Percentiles rank a stretch among this genome's conserved stretches.
Conservation (phyloP, 2,329 filamentous ascomycete genomes). For the Pseudocercospora fijiensis region DNA sequence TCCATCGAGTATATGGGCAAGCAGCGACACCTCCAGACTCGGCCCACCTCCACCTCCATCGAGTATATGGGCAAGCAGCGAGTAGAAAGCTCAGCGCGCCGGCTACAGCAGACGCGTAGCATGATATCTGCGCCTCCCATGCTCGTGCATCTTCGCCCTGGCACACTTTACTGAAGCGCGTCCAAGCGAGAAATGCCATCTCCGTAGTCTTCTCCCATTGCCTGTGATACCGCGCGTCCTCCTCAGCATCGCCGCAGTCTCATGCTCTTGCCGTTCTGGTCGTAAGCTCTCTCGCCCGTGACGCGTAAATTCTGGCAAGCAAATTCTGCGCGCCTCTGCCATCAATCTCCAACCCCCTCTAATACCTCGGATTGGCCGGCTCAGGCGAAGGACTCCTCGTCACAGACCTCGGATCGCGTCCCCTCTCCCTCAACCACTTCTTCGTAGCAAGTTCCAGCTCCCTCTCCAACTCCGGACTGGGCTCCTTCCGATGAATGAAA, state of each 20-base stretch:
- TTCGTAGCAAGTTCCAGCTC: slow-evolving; percentile 87
- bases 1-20: too few relatives aligned
- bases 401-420: slow-evolving; percentile 78
- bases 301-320: neutral
- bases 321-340: neutral
- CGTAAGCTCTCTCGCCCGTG: neutral
- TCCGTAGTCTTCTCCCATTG: neutral
- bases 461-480: slow-evolving; percentile 79
- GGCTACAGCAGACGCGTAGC: neutral
- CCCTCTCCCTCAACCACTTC: slow-evolving; percentile 89
- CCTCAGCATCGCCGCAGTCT: neutral
- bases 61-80: too few relatives aligned
- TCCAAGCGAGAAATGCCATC: neutral
- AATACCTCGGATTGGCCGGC: slow-evolving; percentile 65
- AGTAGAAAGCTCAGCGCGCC: too few relatives aligned
- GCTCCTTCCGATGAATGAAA: slow-evolving; percentile 98
- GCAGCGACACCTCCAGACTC: too few relatives aligned
- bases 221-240: neutral
- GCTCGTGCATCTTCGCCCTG: neutral
- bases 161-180: neutral
- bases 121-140: neutral
- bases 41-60: too few relatives aligned
- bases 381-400: slow-evolving; percentile 84
- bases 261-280: neutral
- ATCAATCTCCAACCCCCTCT: neutral